phyloP scores from a whole-genome alignment of 345 rosid species.

The Brassica juncea region DNA sequence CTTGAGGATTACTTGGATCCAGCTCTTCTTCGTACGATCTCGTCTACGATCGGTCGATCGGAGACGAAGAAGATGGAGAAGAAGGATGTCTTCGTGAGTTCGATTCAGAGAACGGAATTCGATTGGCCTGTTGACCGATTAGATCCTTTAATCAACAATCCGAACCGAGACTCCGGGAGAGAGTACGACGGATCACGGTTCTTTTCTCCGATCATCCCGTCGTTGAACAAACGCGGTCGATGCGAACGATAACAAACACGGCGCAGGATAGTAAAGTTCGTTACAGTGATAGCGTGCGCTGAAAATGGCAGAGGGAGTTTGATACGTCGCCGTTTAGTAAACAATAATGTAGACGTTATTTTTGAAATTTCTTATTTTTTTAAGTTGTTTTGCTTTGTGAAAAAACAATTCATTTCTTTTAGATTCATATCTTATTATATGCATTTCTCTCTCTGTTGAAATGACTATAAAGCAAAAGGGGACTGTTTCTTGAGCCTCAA shows the following conservation, averaged over 20 bases:
- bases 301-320: neutral
- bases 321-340: neutral
- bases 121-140: conserved; percentile 27
- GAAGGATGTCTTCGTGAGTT: neutral
- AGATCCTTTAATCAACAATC: conserved; percentile 10
- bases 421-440: conserved; percentile 26
- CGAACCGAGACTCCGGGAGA: neutral
- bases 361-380: too few relatives aligned
- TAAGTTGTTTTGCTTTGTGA: too few relatives aligned
- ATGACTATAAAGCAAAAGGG: neutral
- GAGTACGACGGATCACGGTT: conserved; percentile 1
- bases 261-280: neutral
- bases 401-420: neutral
- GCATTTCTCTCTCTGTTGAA: neutral
- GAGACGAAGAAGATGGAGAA: conserved; percentile 9
- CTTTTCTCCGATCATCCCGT: neutral
- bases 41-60: neutral
- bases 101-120: conserved; percentile 8
- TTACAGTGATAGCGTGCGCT: neutral
- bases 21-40: conserved; percentile 8
- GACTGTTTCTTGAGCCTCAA: conserved; percentile 31
- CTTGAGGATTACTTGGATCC: conserved; percentile 33
- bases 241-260: neutral
- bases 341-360: too few relatives aligned
- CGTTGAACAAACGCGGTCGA: conserved; percentile 14